phyloP scores from a whole-genome alignment of 805 yeast genomes.

The Barnettozyma populi region DNA sequence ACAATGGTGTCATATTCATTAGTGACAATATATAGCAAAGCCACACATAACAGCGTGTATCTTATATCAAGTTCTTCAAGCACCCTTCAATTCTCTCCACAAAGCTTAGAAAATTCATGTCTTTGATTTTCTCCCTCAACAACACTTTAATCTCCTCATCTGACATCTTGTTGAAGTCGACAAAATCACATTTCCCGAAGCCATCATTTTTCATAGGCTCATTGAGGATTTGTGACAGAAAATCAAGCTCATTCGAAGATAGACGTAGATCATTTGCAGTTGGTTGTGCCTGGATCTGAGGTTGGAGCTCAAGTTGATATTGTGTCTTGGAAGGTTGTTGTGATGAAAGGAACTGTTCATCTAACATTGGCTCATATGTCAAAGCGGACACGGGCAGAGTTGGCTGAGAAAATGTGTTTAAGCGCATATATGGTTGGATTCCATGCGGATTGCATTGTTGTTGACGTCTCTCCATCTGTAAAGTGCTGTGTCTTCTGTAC shows the following conservation, averaged over 20 bases:
- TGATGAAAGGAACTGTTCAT: neutral
- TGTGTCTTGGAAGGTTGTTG: neutral
- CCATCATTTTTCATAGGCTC: slow-evolving; percentile 1
- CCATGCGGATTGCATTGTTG: neutral
- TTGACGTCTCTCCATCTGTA: neutral
- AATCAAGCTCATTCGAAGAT: slow-evolving; percentile 4
- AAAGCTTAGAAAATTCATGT: slow-evolving; percentile 20
- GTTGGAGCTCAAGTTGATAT: neutral
- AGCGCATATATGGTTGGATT: slow-evolving; percentile 1
- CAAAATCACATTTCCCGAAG: neutral
- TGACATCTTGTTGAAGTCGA: slow-evolving; percentile 8
- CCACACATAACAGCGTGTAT: neutral
- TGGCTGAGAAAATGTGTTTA: slow-evolving; percentile 4
- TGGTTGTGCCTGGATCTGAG: neutral
- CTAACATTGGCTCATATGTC: slow-evolving; percentile 2
- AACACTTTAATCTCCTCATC: slow-evolving; percentile 17
- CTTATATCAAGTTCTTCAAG: slow-evolving; percentile 13
- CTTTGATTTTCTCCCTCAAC: slow-evolving; percentile 20
- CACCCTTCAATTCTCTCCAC: slow-evolving; percentile 21
- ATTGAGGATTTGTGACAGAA: slow-evolving; percentile 16
- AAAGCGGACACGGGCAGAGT: neutral
- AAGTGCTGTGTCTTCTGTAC: neutral
- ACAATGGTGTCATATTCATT: neutral
- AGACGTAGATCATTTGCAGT: neutral
- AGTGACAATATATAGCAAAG: neutral